Evolutionary conservation across 163 green algal species (phyloP), one percentile per base, ranked within the genome.

Genomic region (Prototheca wickerhamii): DNA sequence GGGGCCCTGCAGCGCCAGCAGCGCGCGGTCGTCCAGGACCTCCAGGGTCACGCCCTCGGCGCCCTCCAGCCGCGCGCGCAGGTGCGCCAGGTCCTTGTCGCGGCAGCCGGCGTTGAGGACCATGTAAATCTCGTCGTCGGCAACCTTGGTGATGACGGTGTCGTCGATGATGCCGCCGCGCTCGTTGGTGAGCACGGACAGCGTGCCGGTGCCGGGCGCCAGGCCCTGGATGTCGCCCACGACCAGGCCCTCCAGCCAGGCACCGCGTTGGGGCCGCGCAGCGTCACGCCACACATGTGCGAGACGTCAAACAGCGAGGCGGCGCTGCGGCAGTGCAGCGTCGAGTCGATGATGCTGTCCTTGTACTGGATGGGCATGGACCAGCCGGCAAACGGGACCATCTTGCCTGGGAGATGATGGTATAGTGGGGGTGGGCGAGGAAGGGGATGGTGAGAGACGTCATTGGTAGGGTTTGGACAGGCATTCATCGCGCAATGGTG

Each of bases 291-390:
- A 71, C 90, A 96, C 93, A 98, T 98, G 76, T 99, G 94, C 5
- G 89, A 91, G 2, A 99, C 94, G 67, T 99, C 94, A 61, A 99
- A 99, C 4, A 99, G 56, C 7, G 88, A 93, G 20, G 87, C 90
- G 31, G 91, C 67, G 20, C 71, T 76, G 6, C 93, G 73, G 80
- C 92, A 98, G 74, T 92, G 84, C 31, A 77, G 80, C 2, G 87
- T 96, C 3, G 88, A 87, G 0, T 98, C 94, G 75, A 99, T 96
- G 71, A 99, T 97, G 61, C 64, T 87, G 75, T 98, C 89, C 69
- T 94, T 93, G 81, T 99, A 99, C 71, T 99, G 94, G 63, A 98
- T 95, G 6, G 94, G 94, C 94, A 99, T 98, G 3, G 86, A 89
- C 85, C 89, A 98, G 34, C 94, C 94, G 23, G 91, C 92, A 75